Percentiles rank a stretch among this genome's conserved stretches.
phyloP scores from a whole-genome alignment of 495 filamentous ascomycete genomes.

The Tetracladium marchalianum region DNA sequence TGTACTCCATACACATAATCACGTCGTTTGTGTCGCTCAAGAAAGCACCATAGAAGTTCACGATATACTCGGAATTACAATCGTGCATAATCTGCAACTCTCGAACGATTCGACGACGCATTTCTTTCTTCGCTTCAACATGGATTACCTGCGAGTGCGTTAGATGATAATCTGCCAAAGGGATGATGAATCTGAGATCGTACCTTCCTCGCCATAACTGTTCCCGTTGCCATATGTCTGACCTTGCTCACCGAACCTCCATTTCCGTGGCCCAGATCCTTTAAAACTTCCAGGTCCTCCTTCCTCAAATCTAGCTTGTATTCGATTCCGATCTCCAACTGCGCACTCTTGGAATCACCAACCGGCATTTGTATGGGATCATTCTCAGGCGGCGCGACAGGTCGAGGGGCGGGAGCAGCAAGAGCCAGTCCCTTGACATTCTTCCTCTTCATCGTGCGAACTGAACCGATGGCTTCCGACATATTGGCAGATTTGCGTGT shows the following conservation, averaged over 20 bases:
- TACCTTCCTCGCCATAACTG: conserved; percentile 97
- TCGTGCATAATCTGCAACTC: conserved; percentile 98
- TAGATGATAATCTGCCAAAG: neutral
- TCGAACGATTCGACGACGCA: conserved; percentile 89
- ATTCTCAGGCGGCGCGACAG: conserved; percentile 38
- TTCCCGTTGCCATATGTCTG: conserved; percentile 86
- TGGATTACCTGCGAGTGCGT: conserved; percentile 70
- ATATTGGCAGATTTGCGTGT: conserved; percentile 3
- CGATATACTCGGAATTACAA: conserved; percentile 91
- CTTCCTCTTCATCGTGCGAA: conserved; percentile 92
- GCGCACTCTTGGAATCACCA: conserved; percentile 15
- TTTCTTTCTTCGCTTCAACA: conserved; percentile 93
- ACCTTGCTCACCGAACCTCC: conserved; percentile 98
- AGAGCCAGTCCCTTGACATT: conserved; percentile 93
- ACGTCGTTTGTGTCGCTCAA: conserved; percentile 93
- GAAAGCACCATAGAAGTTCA: conserved; percentile 95
- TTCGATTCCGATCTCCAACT: conserved; percentile 94
- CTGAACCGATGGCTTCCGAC: conserved; percentile 62
- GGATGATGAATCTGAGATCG: neutral
- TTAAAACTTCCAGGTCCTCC: conserved; percentile 85
- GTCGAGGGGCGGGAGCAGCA: conserved; percentile 52
- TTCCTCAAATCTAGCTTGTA: conserved; percentile 86
- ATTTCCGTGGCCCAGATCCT: conserved; percentile 93
- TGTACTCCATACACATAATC: conserved; percentile 99
- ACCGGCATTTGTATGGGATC: conserved; percentile 17